Percentiles rank a stretch among this genome's conserved stretches.
Conservation (phyloP, 495 filamentous ascomycete genomes). For the Lophiotrema nucula region DNA sequence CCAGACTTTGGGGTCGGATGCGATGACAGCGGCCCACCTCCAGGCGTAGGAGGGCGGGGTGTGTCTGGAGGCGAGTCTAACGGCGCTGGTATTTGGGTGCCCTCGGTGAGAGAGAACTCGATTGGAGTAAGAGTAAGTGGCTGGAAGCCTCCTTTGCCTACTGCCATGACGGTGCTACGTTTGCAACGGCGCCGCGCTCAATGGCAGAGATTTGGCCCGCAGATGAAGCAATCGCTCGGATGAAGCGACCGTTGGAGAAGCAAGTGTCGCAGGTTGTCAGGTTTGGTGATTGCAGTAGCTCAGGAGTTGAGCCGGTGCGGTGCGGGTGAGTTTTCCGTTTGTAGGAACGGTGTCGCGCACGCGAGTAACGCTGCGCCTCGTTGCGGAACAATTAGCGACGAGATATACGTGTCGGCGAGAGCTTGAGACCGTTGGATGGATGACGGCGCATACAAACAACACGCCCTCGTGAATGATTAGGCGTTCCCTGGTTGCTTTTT, state of each 20-base stretch:
- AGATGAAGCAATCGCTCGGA: too few relatives aligned
- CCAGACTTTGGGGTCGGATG: slow-evolving; percentile 37
- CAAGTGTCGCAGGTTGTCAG: slow-evolving; percentile 2
- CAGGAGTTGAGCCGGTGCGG: too few relatives aligned
- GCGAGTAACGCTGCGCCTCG: background rate
- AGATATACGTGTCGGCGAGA: background rate
- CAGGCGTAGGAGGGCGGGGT: slow-evolving; percentile 41
- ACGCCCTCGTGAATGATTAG: slow-evolving; percentile 4
- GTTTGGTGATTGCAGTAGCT: background rate
- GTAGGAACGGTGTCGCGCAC: background rate
- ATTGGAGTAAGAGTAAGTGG: slow-evolving; percentile 38
- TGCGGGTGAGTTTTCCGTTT: background rate
- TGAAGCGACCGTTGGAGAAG: background rate
- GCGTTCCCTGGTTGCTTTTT: slow-evolving; percentile 9
- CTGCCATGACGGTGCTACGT: slow-evolving; percentile 12
- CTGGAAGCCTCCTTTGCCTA: slow-evolving; percentile 31
- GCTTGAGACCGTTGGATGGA: background rate
- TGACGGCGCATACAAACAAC: slow-evolving; percentile 5
- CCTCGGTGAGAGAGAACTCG: slow-evolving; percentile 42
- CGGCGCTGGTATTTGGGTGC: slow-evolving; percentile 42
- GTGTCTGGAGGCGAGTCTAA: slow-evolving; percentile 37
- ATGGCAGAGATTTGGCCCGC: slow-evolving; percentile 4
- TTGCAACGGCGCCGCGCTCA: background rate
- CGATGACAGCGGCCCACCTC: slow-evolving; percentile 42
- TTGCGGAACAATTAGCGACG: too few relatives aligned